Evolutionary conservation across 495 filamentous ascomycete species (phyloP).

Genomic region (Aspergillus ellipticus): DNA sequence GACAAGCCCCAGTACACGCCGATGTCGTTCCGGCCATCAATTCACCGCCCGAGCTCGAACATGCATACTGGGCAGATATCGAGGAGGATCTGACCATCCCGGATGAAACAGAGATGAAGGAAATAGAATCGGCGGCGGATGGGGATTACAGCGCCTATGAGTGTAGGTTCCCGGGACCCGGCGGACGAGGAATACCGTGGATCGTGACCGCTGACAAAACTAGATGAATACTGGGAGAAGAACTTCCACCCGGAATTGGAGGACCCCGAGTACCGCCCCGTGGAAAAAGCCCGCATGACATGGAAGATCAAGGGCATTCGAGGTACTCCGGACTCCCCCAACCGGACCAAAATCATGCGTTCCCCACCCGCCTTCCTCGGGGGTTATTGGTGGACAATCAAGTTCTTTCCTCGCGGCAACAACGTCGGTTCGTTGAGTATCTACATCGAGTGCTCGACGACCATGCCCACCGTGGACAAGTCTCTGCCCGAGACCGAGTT

Average conservation of each 20-base stretch:
- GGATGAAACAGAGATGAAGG: conserved; percentile 57
- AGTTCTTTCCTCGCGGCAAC: conserved; percentile 66
- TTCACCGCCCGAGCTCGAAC: conserved; percentile 30
- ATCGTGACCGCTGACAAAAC: conserved; percentile 11
- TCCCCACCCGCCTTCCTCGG: conserved; percentile 57
- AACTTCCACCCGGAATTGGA: conserved; percentile 55
- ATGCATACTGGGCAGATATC: conserved; percentile 47
- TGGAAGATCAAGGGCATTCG: conserved; percentile 60
- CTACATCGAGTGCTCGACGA: conserved; percentile 59
- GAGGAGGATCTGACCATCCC: conserved; percentile 56
- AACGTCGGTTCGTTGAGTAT: conserved; percentile 58
- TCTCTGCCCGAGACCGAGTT: conserved; percentile 38
- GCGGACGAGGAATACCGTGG: background rate
- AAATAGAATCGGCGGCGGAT: conserved; percentile 49
- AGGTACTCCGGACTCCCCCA: conserved; percentile 58
- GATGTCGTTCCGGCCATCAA: conserved; percentile 1
- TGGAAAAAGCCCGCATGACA: conserved; percentile 51
- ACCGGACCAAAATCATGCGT: conserved; percentile 55
- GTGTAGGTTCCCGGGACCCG: conserved; percentile 31
- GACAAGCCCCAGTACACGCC: background rate
- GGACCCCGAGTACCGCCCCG: conserved; percentile 55
- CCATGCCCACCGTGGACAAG: conserved; percentile 37
- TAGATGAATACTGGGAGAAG: conserved; percentile 56
- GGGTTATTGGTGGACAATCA: conserved; percentile 66
- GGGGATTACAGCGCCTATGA: conserved; percentile 52